Conservation (phyloP, 2,329 filamentous ascomycete species). For the Botrytis cinerea region DNA sequence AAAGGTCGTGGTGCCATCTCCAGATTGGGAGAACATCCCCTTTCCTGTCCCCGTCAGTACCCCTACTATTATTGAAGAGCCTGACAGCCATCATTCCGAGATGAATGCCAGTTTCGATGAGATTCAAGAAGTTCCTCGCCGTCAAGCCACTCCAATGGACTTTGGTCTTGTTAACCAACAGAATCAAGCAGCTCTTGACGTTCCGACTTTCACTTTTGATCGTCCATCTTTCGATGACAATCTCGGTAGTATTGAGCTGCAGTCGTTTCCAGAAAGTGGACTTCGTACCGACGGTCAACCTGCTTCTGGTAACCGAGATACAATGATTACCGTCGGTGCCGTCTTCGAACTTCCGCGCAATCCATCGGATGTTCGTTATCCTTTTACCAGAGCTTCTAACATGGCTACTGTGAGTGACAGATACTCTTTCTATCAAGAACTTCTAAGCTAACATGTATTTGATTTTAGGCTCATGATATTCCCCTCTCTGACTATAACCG, state of each 20-base stretch:
- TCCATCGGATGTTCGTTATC: not conserved
- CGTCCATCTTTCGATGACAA: not conserved
- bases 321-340: constrained; percentile 9
- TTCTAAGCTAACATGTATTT: not conserved
- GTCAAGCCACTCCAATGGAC: not conserved
- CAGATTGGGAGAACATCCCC: not conserved
- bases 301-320: not conserved
- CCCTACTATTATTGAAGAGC: not conserved
- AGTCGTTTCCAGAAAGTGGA: too few species aligned
- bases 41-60: not conserved
- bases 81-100: not conserved
- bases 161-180: not conserved
- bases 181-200: not conserved
- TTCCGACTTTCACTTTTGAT: not conserved
- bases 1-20: not conserved
- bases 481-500: not conserved
- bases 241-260: not conserved
- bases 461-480: not conserved
- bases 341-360: not conserved
- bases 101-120: not conserved
- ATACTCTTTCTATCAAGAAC: not conserved
- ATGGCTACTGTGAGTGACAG: not conserved
- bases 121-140: not conserved
- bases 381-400: constrained; percentile 6
- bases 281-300: not conserved